Percentiles rank a stretch among this genome's conserved stretches.
phyloP scores from a whole-genome alignment of 176 grass and related monocot genomes.

The Eleusine coracana region DNA sequence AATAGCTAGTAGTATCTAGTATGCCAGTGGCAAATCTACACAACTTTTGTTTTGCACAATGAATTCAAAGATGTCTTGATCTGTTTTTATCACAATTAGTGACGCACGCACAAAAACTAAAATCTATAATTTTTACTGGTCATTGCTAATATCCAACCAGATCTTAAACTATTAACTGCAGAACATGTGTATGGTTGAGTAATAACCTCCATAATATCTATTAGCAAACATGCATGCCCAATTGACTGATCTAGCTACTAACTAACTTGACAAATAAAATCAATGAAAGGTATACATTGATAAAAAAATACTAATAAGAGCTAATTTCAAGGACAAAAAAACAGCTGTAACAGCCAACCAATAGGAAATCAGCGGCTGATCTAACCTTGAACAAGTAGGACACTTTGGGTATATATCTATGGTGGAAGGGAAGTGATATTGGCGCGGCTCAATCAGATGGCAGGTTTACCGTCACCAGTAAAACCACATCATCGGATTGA shows the following conservation, averaged over 20 bases:
- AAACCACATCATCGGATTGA: conserved; percentile 61
- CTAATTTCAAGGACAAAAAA: neutral
- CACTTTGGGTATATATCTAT: neutral
- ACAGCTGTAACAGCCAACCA: neutral
- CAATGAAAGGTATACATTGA: neutral
- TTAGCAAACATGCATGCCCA: neutral
- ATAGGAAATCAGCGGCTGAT: neutral
- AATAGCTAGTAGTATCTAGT: no score
- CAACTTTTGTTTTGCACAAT: neutral
- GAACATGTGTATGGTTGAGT: no score
- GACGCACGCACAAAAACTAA: neutral
- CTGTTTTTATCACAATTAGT: no score
- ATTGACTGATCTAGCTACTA: neutral
- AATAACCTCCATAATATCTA: no score
- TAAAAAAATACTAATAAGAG: no score
- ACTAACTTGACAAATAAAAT: neutral
- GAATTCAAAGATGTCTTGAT: neutral
- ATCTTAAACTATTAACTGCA: neutral
- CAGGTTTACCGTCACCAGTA: conserved; percentile 37
- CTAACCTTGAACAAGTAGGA: conserved; percentile 28
- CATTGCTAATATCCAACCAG: neutral
- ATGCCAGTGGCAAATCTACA: no score
- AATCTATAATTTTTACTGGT: neutral
- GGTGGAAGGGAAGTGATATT: conserved; percentile 81
- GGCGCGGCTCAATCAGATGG: conserved; percentile 98